phyloP scores from a whole-genome alignment of 768 basidiomycete species.

The Tulasnella sp. region DNA sequence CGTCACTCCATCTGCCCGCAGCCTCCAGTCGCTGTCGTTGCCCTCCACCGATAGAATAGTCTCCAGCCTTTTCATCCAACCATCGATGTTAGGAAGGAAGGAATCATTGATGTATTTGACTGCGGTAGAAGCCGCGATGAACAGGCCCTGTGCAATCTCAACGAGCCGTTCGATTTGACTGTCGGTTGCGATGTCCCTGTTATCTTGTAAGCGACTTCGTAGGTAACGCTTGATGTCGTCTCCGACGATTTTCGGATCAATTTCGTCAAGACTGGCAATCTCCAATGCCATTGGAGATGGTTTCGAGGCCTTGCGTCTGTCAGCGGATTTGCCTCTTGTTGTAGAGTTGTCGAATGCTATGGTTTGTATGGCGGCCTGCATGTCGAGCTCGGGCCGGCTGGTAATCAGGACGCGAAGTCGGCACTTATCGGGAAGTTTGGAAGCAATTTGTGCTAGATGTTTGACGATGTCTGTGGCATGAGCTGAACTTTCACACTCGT shows the following conservation, averaged over 20 bases:
- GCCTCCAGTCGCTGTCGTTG: not conserved
- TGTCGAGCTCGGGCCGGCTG: slow-evolving; percentile 26
- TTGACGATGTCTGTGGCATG: slow-evolving; percentile 18
- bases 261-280: slow-evolving; percentile 5
- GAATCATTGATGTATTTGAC: slow-evolving; percentile 7
- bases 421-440: slow-evolving; percentile 24
- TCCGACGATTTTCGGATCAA: slow-evolving; percentile 3
- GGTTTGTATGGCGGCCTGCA: too few species aligned
- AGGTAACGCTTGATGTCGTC: slow-evolving; percentile 13
- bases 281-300: not conserved
- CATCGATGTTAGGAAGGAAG: too few species aligned
- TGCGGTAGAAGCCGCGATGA: slow-evolving; percentile 4
- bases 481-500: slow-evolving; percentile 25
- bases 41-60: not conserved
- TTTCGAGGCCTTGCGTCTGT: too few species aligned
- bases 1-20: not conserved
- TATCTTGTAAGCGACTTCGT: not conserved
- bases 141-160: not conserved
- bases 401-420: slow-evolving; percentile 30
- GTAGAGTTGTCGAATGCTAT: too few species aligned
- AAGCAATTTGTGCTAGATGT: slow-evolving; percentile 19
- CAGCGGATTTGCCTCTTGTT: too few species aligned
- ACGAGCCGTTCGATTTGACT: not conserved
- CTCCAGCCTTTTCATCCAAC: not conserved
- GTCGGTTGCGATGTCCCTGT: not conserved